Evolutionary conservation across 768 basidiomycete genomes (phyloP).

Genomic region (Boletus barrowsii): DNA sequence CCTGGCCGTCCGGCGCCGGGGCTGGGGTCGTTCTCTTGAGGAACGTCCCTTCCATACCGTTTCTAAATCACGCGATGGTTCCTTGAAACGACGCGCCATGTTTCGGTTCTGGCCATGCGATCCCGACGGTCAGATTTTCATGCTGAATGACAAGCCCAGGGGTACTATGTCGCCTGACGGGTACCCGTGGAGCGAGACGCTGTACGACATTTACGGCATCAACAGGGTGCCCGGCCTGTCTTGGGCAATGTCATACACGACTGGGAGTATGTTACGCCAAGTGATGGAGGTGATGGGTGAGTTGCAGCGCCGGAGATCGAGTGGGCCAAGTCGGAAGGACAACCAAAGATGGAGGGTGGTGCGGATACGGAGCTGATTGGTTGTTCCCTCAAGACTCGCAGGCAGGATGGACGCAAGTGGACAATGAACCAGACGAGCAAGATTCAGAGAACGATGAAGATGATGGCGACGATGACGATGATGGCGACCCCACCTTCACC

Average conservation of each 20-base stretch:
- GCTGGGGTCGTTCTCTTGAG: constrained; percentile 5
- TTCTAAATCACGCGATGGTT: background rate
- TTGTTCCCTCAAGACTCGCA: background rate
- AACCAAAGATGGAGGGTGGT: constrained; percentile 16
- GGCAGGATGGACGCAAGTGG: no score
- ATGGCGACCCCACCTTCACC: background rate
- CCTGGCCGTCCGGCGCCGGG: background rate
- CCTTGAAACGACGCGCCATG: constrained; percentile 15
- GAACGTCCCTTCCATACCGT: constrained; percentile 5
- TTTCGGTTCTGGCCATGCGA: constrained; percentile 28
- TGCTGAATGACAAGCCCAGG: background rate
- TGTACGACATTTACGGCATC: constrained; percentile 26
- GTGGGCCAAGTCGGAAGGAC: constrained; percentile 23
- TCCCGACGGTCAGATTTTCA: constrained; percentile 11
- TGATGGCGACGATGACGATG: background rate
- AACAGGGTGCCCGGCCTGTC: background rate
- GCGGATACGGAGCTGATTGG: constrained; percentile 18
- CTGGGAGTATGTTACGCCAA: constrained; percentile 20
- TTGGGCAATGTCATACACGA: background rate
- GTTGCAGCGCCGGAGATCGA: constrained; percentile 14
- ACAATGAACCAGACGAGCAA: no score
- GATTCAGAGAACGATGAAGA: no score
- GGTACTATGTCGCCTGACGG: constrained; percentile 23
- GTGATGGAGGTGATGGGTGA: constrained; percentile 15
- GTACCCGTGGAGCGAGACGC: constrained; percentile 26